phyloP scores from a whole-genome alignment of 345 rosid species.

The Euphorbia tirucalli region DNA sequence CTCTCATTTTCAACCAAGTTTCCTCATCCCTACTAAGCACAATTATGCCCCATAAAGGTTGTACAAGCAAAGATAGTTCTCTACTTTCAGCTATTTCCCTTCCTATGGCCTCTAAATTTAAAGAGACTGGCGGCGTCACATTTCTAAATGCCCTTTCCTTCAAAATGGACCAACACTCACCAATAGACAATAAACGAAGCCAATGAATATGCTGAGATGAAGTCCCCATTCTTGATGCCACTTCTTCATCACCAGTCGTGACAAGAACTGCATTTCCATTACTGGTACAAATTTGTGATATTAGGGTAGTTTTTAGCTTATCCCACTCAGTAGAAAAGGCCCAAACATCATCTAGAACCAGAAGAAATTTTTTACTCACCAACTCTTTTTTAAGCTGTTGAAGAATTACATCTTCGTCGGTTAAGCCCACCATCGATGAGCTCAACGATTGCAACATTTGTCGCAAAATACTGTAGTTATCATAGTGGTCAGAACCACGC shows the following conservation, averaged over 20 bases:
- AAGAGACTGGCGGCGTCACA: neutral
- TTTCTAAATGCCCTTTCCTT: neutral
- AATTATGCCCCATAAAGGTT: neutral
- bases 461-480: too few species aligned
- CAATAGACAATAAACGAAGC: neutral
- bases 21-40: neutral
- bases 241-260: conserved; percentile 16
- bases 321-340: conserved; percentile 14
- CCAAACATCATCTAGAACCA: too few species aligned
- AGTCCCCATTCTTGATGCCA: conserved; percentile 12
- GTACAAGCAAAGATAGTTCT: conserved; percentile 16
- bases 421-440: too few species aligned
- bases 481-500: neutral
- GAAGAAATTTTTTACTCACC: too few species aligned
- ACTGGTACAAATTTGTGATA: neutral
- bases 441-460: too few species aligned
- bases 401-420: too few species aligned
- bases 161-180: conserved; percentile 22
- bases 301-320: neutral
- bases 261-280: too few species aligned
- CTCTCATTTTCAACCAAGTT: too few species aligned
- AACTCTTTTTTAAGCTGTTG: too few species aligned
- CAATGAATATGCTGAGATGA: neutral
- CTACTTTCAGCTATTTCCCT: too few species aligned
- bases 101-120: too few species aligned